These are phyloP conservation scores for Globisporangium orthogonon DNA, from an alignment of 352 stramenopile genomes.

Conservation along the genomic window DNA sequence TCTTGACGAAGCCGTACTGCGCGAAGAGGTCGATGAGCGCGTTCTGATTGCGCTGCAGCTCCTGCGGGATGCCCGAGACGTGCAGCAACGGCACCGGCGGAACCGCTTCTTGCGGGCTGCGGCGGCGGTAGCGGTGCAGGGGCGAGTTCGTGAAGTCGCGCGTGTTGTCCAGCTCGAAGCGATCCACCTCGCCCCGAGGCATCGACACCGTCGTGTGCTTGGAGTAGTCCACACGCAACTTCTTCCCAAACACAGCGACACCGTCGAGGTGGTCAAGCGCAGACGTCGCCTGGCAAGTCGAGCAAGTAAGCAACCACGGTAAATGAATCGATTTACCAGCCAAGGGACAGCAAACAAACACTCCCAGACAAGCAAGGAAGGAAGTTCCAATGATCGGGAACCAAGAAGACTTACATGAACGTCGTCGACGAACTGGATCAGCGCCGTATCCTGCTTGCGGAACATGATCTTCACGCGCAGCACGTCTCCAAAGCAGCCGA, in stretches of 20 bases:
- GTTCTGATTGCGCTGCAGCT: slow-evolving; percentile 58
- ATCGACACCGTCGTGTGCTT: slow-evolving; percentile 80
- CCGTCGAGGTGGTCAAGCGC: slow-evolving; percentile 75
- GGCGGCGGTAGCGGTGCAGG: slow-evolving; percentile 71
- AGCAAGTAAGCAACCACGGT: too few species aligned
- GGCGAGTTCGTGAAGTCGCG: slow-evolving; percentile 69
- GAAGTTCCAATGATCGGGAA: not conserved
- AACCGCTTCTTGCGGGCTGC: slow-evolving; percentile 53
- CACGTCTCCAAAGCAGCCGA: slow-evolving; percentile 81
- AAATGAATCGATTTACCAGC: too few species aligned
- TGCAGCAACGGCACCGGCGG: slow-evolving; percentile 58
- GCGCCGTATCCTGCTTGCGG: slow-evolving; percentile 71
- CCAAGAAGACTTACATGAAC: slow-evolving; percentile 40
- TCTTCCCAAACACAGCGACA: slow-evolving; percentile 67
- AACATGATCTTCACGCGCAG: slow-evolving; percentile 86
- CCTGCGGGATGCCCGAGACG: slow-evolving; percentile 63
- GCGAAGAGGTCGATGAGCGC: slow-evolving; percentile 59
- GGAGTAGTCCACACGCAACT: slow-evolving; percentile 78
- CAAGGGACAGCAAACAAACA: not conserved
- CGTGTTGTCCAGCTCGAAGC: slow-evolving; percentile 81
- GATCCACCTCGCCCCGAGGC: slow-evolving; percentile 70
- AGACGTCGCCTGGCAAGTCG: slow-evolving; percentile 40
- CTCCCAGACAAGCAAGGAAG: not conserved
- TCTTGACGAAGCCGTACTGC: slow-evolving; percentile 65
- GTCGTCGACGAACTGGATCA: slow-evolving; percentile 78